A percentile compares a stretch with the other conserved stretches of the same genome.
These are phyloP conservation scores for Phytopythium chamaehyphon DNA, from an alignment of 352 stramenopile genomes.

Conservation along the genomic window DNA sequence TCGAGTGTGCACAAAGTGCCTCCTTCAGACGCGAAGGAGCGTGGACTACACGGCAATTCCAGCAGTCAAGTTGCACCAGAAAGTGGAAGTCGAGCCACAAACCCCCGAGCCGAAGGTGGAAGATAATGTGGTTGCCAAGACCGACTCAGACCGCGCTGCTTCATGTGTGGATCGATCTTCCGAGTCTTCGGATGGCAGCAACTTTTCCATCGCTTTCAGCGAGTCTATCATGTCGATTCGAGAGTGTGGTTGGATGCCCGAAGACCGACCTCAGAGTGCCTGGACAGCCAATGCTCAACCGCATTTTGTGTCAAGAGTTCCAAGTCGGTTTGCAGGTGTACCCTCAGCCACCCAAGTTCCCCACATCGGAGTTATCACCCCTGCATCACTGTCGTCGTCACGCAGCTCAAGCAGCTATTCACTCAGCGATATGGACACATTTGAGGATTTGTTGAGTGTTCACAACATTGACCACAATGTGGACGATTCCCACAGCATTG, in stretches of 20 bases:
- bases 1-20: slow-evolving; percentile 65
- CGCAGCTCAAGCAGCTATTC: slow-evolving; percentile 51
- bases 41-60: too few species aligned
- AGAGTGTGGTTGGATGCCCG: not conserved
- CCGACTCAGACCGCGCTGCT: too few species aligned
- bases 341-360: not conserved
- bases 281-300: not conserved
- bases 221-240: slow-evolving; percentile 29
- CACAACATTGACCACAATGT: slow-evolving; percentile 16
- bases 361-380: not conserved
- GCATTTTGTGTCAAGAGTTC: slow-evolving; percentile 4
- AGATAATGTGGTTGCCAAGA: too few species aligned
- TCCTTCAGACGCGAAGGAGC: slow-evolving; percentile 38
- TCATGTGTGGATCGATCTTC: slow-evolving; percentile 13
- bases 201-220: slow-evolving; percentile 44
- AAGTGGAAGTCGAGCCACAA: too few species aligned
- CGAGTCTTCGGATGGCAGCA: slow-evolving; percentile 41
- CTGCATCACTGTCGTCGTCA: slow-evolving; percentile 16
- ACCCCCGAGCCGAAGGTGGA: too few species aligned
- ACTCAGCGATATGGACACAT: slow-evolving; percentile 57
- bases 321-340: slow-evolving; percentile 1
- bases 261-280: not conserved
- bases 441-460: slow-evolving; percentile 28
- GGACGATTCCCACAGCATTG: not conserved
- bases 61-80: slow-evolving; percentile 6